Evolutionary conservation across 441 rosid genomes (phyloP).

Genomic region (Erodium trifolium): DNA sequence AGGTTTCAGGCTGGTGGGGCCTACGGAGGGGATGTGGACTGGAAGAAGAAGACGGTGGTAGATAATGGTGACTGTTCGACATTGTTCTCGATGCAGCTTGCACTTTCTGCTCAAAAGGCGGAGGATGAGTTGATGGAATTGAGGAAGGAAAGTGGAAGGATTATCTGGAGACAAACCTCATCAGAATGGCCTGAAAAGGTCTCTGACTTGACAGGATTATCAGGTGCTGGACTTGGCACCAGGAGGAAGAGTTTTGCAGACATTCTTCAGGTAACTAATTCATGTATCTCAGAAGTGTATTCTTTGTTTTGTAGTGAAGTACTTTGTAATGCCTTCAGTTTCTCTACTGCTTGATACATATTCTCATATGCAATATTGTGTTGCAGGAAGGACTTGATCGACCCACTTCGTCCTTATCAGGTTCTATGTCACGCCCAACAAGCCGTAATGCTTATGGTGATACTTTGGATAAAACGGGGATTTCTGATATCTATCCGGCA

Average conservation of each 20-base stretch:
- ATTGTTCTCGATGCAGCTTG: constrained; percentile 70
- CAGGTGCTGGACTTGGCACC: constrained; percentile 48
- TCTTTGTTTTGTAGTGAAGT: not conserved
- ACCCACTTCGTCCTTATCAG: constrained; percentile 40
- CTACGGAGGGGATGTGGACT: constrained; percentile 44
- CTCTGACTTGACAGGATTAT: constrained; percentile 30
- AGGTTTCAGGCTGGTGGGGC: constrained; percentile 66
- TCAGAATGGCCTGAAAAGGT: constrained; percentile 45
- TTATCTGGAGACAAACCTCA: constrained; percentile 32
- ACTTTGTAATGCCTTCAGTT: constrained; percentile 1
- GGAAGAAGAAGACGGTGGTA: constrained; percentile 37
- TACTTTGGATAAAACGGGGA: constrained; percentile 33
- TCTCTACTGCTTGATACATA: not conserved
- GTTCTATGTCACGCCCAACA: constrained; percentile 54
- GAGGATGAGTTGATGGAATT: constrained; percentile 61
- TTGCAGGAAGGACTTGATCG: constrained; percentile 74
- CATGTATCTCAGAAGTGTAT: constrained; percentile 11
- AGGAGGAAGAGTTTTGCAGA: constrained; percentile 96
- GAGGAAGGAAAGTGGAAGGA: constrained; percentile 45
- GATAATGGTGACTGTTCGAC: constrained; percentile 41
- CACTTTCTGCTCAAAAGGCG: constrained; percentile 42
- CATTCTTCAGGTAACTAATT: constrained; percentile 66
- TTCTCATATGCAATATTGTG: not conserved
- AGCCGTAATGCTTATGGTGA: constrained; percentile 68
- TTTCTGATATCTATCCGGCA: constrained; percentile 29